These are phyloP conservation scores for Penicillium sp. DNA, from an alignment of 2,329 filamentous ascomycete genomes.

Conservation along the genomic window DNA sequence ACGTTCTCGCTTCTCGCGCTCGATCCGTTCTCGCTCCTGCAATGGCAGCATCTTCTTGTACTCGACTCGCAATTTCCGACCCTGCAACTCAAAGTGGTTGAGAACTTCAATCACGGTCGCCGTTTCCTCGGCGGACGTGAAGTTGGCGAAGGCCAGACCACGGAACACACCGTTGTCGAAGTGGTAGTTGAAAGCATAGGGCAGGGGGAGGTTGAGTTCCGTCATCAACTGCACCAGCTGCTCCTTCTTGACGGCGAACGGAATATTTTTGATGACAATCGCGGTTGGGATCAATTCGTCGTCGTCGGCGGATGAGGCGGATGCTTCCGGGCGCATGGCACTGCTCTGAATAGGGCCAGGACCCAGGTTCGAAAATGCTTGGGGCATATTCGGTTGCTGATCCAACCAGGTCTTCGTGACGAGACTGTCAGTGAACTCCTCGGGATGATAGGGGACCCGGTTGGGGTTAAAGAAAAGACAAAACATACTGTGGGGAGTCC, in stretches of 20 bases:
- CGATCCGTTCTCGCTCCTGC: conserved; percentile 90
- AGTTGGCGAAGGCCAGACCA: conserved; percentile 95
- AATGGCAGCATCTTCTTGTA: conserved; percentile 99
- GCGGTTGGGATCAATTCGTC: conserved; percentile 96
- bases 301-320: conserved; percentile 42
- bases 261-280: conserved; percentile 99
- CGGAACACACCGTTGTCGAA: conserved; percentile 98
- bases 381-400: conserved; percentile 49
- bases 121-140: conserved; percentile 92
- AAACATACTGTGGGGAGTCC: conserved; percentile 70
- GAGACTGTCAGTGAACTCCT: not conserved
- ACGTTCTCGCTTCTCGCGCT: conserved; percentile 93
- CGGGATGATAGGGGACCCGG: not conserved
- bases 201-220: conserved; percentile 85
- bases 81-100: conserved; percentile 94
- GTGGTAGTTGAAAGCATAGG: conserved; percentile 99
- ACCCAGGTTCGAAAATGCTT: conserved; percentile 46
- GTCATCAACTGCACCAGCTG: conserved; percentile 91
- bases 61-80: conserved; percentile 89
- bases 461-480: not conserved
- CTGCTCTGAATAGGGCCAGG: conserved; percentile 41
- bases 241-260: conserved; percentile 97
- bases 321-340: conserved; percentile 42
- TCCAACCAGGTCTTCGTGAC: conserved; percentile 60
- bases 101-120: conserved; percentile 86